phyloP scores from a whole-genome alignment of 345 rosid species.

The Moricandia arvensis region DNA sequence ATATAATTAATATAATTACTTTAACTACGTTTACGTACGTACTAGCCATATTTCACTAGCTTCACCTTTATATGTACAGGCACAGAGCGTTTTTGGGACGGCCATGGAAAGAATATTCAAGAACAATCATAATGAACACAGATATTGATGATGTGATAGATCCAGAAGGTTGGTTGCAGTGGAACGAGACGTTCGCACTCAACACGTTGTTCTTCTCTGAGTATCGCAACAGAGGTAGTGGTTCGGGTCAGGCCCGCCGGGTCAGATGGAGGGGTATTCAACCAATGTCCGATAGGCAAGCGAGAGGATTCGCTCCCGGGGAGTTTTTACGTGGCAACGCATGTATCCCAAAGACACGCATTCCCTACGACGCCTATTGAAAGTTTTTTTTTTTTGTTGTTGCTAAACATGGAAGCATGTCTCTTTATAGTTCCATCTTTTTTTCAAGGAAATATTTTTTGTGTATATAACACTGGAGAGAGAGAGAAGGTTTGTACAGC shows the following conservation, averaged over 20 bases:
- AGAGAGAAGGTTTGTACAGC: neutral
- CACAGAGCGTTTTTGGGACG: slow-evolving; percentile 65
- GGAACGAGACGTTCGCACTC: slow-evolving; percentile 50
- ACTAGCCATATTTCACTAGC: neutral
- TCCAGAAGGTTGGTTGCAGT: slow-evolving; percentile 67
- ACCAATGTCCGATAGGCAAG: slow-evolving; percentile 27
- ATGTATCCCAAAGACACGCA: slow-evolving; percentile 51
- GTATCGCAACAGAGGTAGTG: slow-evolving; percentile 60
- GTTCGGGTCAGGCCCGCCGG: slow-evolving; percentile 43
- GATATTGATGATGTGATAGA: slow-evolving; percentile 51
- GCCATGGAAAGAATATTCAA: slow-evolving; percentile 64
- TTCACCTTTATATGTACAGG: neutral
- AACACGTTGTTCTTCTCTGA: slow-evolving; percentile 57
- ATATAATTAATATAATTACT: neutral
- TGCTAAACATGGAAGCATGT: neutral
- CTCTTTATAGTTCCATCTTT: neutral
- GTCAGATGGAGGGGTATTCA: slow-evolving; percentile 64
- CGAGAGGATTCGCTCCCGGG: slow-evolving; percentile 34
- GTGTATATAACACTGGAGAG: slow-evolving; percentile 8
- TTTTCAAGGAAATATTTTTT: neutral
- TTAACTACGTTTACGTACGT: neutral
- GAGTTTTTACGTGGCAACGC: slow-evolving; percentile 43
- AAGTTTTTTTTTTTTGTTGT: neutral
- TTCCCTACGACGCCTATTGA: slow-evolving; percentile 44
- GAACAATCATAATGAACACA: slow-evolving; percentile 60